These are phyloP conservation scores for Taiozyma sp. DNA, from an alignment of 1,139 yeast genomes.

Conservation along the genomic window DNA sequence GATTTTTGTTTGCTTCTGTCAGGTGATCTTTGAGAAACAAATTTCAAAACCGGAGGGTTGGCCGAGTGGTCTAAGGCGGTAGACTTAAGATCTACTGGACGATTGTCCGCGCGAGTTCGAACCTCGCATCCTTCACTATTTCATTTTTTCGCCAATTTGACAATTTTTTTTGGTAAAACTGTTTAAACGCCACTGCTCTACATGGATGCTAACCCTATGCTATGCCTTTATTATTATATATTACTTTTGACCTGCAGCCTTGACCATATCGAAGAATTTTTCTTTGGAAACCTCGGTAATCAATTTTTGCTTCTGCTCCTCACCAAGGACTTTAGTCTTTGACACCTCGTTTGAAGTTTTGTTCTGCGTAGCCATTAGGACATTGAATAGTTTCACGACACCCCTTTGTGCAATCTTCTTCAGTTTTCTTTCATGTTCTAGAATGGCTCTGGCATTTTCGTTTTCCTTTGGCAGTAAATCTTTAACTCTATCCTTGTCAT, in stretches of 20 bases:
- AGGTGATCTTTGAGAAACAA: too few species aligned
- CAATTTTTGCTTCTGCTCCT: conserved; percentile 48
- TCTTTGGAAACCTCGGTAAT: conserved; percentile 85
- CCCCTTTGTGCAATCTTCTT: conserved; percentile 91
- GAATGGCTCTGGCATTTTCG: conserved; percentile 44
- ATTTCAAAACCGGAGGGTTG: conserved; percentile 12
- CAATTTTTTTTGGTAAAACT: background rate
- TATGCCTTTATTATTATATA: background rate
- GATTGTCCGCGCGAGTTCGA: conserved; percentile 70
- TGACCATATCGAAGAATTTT: conserved; percentile 82
- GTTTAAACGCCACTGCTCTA: background rate
- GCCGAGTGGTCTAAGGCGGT: conserved; percentile 23
- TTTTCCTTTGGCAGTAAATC: conserved; percentile 58
- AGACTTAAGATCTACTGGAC: conserved; percentile 21
- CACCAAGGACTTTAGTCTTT: conserved; percentile 25
- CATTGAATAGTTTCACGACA: conserved; percentile 88
- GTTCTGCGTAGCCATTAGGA: conserved; percentile 79
- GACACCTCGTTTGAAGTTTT: conserved; percentile 40
- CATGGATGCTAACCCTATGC: background rate
- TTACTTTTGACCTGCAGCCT: conserved; percentile 56
- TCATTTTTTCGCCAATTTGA: conserved; percentile 20
- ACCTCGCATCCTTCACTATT: conserved; percentile 67
- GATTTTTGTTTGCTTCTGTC: too few species aligned
- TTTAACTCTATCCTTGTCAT: conserved; percentile 65
- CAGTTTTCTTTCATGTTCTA: conserved; percentile 68